phyloP scores from a whole-genome alignment of 768 basidiomycete species.

The Trametes sanguinea region DNA sequence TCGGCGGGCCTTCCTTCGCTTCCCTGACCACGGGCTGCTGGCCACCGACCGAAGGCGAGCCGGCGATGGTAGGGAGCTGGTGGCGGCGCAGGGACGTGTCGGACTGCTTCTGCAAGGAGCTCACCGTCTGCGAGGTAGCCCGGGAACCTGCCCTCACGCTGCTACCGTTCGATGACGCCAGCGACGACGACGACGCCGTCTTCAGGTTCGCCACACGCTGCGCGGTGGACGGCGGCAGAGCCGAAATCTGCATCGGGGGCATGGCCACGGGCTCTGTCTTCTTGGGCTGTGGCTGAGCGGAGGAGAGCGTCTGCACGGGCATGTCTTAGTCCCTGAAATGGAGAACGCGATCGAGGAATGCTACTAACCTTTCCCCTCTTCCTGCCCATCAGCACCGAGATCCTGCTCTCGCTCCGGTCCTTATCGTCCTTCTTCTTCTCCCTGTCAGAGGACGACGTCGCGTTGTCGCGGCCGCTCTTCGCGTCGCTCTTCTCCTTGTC shows the following conservation, averaged over 20 bases:
- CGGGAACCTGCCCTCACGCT: conserved; percentile 53
- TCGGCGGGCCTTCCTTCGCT: conserved; percentile 54
- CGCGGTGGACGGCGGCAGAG: conserved; percentile 77
- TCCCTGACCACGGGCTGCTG: conserved; percentile 56
- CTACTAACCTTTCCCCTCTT: conserved; percentile 84
- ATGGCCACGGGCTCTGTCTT: conserved; percentile 69
- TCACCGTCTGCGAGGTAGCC: conserved; percentile 78
- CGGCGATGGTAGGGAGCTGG: conserved; percentile 87
- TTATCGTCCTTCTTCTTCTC: conserved; percentile 75
- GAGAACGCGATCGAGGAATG: conserved; percentile 14
- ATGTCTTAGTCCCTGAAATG: conserved; percentile 13
- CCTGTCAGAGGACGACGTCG: conserved; percentile 51
- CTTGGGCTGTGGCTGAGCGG: conserved; percentile 62
- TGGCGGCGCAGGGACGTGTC: conserved; percentile 77
- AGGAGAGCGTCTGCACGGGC: conserved; percentile 71
- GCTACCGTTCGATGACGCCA: conserved; percentile 47
- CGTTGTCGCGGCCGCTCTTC: conserved; percentile 56
- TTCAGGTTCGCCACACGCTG: conserved; percentile 85
- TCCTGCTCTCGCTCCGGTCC: conserved; percentile 87
- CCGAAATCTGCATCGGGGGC: conserved; percentile 90
- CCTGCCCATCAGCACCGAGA: conserved; percentile 83
- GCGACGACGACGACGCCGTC: conserved; percentile 47
- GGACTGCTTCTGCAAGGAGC: conserved; percentile 86
- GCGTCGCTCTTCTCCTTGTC: conserved; percentile 48
- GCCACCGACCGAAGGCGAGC: conserved; percentile 85